Percentiles rank a stretch among this genome's conserved stretches.
These are phyloP conservation scores for Musa beccarii DNA, from an alignment of 176 grass and related monocot species.

Conservation along the genomic window DNA sequence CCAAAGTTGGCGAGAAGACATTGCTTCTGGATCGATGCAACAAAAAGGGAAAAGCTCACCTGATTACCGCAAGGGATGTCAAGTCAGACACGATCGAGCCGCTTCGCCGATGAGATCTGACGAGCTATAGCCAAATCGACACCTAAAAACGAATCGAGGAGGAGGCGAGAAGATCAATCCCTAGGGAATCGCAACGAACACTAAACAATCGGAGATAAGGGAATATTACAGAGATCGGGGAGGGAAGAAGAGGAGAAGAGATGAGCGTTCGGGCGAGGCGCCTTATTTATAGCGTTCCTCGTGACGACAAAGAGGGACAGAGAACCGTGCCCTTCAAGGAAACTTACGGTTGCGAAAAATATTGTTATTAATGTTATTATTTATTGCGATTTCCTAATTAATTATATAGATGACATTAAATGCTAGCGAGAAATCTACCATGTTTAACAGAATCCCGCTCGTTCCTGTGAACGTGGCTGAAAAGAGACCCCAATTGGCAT, in stretches of 20 bases:
- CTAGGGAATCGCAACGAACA: background rate
- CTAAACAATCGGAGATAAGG: background rate
- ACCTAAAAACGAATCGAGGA: background rate
- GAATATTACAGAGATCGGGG: background rate
- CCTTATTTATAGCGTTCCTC: constrained; percentile 2
- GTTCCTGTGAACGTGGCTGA: background rate
- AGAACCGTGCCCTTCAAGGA: background rate
- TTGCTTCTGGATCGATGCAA: background rate
- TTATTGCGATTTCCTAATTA: background rate
- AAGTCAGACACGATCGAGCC: background rate
- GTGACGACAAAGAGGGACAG: background rate
- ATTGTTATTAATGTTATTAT: too few species aligned
- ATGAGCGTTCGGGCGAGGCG: background rate
- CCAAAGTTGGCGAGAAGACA: background rate
- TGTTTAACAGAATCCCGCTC: background rate
- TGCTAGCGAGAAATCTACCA: background rate
- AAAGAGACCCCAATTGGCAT: background rate
- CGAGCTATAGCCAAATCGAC: background rate
- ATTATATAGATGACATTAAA: background rate
- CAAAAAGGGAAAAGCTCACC: background rate
- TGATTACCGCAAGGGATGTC: background rate
- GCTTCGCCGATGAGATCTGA: background rate
- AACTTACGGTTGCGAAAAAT: background rate
- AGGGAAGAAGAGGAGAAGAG: background rate
- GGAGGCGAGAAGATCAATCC: background rate